These are phyloP conservation scores for Alternaria triticina DNA, from an alignment of 2,329 filamentous ascomycete genomes.

Conservation along the genomic window DNA sequence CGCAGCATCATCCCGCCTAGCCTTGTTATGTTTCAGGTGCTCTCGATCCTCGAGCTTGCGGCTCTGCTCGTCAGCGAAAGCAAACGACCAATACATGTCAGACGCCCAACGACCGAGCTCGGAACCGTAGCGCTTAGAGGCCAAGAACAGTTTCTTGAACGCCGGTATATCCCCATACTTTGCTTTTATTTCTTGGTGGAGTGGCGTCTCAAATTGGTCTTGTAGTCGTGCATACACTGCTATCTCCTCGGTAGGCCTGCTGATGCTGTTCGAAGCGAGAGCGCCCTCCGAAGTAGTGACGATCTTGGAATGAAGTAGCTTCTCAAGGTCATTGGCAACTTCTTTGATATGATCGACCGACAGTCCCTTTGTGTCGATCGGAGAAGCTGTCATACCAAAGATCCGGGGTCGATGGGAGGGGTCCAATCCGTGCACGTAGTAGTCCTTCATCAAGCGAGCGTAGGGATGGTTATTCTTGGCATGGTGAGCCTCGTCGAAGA, in stretches of 20 bases:
- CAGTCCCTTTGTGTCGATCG: constrained; percentile 74
- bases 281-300: constrained; percentile 72
- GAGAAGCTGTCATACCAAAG: constrained; percentile 96
- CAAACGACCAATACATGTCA: constrained; percentile 79
- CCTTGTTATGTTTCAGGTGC: constrained; percentile 47
- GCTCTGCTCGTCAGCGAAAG: constrained; percentile 67
- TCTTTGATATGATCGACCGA: constrained; percentile 66
- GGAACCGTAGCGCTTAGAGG: constrained; percentile 65
- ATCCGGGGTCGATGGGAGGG: constrained; percentile 70
- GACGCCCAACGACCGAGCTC: constrained; percentile 84
- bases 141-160: constrained; percentile 65
- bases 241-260: constrained; percentile 65
- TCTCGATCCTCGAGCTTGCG: constrained; percentile 66
- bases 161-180: constrained; percentile 59
- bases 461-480: constrained; percentile 94
- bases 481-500: constrained; percentile 97
- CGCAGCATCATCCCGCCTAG: constrained; percentile 31
- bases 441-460: constrained; percentile 85
- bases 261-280: constrained; percentile 65
- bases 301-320: constrained; percentile 79
- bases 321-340: constrained; percentile 76
- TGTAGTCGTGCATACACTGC: constrained; percentile 62
- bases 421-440: constrained; percentile 66
- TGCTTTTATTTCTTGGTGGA: constrained; percentile 65
- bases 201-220: constrained; percentile 65